Percentiles rank a stretch among this genome's conserved stretches.
phyloP scores from a whole-genome alignment of 345 rosid genomes.

The Populus euphratica region DNA sequence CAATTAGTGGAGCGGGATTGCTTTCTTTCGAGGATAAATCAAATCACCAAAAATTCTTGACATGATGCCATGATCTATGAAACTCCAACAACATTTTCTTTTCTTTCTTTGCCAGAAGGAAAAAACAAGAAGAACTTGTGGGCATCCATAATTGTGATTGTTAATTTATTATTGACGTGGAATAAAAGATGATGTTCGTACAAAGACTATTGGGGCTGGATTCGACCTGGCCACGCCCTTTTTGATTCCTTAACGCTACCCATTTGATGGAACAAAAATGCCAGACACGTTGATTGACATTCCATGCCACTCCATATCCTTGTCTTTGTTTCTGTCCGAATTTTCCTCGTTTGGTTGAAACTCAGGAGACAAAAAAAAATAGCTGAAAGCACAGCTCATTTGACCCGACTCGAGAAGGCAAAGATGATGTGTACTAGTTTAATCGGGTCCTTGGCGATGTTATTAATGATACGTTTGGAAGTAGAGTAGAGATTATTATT shows the following conservation, averaged over 20 bases:
- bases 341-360: neutral
- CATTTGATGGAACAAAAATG: neutral
- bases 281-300: constrained; percentile 8
- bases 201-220: neutral
- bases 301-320: neutral
- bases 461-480: accelerated
- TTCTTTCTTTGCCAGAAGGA: neutral
- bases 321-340: neutral
- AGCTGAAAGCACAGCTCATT: neutral
- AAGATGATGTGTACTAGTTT: too few relatives aligned
- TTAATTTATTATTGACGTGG: neutral
- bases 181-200: neutral
- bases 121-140: neutral
- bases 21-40: neutral
- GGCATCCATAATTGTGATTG: neutral
- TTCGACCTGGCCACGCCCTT: constrained; percentile 8
- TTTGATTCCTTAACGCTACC: neutral
- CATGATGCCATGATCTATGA: neutral
- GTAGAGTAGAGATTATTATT: accelerated
- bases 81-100: neutral
- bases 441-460: too few relatives aligned
- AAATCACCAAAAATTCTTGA: neutral
- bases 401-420: neutral
- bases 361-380: neutral
- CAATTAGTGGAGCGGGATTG: neutral